These are phyloP conservation scores for Globisporangium barbulae DNA, from an alignment of 352 stramenopile genomes.

Conservation along the genomic window DNA sequence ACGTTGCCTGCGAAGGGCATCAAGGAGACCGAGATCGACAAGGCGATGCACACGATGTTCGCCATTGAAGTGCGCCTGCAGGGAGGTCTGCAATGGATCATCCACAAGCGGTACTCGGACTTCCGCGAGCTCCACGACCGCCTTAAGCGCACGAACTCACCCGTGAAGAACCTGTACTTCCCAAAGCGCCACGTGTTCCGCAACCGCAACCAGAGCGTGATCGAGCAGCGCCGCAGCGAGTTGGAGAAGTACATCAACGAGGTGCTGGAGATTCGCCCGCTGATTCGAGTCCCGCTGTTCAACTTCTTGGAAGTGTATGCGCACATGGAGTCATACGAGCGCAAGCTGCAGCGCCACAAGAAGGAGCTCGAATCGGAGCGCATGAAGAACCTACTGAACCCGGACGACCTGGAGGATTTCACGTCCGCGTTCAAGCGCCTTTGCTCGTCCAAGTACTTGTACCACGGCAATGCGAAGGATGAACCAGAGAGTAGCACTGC, in stretches of 20 bases:
- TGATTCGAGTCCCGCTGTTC: slow-evolving; percentile 84
- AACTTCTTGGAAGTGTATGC: slow-evolving; percentile 88
- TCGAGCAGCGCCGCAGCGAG: slow-evolving; percentile 80
- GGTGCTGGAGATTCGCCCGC: slow-evolving; percentile 70
- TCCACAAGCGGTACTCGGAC: slow-evolving; percentile 88
- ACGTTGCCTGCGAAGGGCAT: slow-evolving; percentile 61
- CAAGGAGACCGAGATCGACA: slow-evolving; percentile 80
- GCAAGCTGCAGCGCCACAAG: slow-evolving; percentile 80
- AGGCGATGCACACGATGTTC: slow-evolving; percentile 79
- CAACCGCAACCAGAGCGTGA: slow-evolving; percentile 80
- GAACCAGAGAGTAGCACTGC: slow-evolving; percentile 20
- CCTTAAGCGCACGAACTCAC: slow-evolving; percentile 70
- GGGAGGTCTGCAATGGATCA: slow-evolving; percentile 83
- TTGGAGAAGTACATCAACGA: slow-evolving; percentile 89
- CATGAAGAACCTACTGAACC: slow-evolving; percentile 82
- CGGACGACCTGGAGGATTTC: slow-evolving; percentile 62
- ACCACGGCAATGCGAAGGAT: slow-evolving; percentile 50
- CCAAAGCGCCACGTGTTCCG: slow-evolving; percentile 86
- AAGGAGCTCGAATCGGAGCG: slow-evolving; percentile 85
- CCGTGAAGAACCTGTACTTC: slow-evolving; percentile 81
- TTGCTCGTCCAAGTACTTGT: slow-evolving; percentile 84
- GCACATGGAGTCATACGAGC: slow-evolving; percentile 86
- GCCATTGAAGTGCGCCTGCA: slow-evolving; percentile 75
- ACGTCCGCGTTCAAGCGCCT: slow-evolving; percentile 75
- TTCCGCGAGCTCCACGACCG: slow-evolving; percentile 85